Evolutionary conservation across 1,139 yeast genomes (phyloP), one percentile per base, ranked within the genome.

Genomic region (Yamadazyma spencermartinsiae): DNA sequence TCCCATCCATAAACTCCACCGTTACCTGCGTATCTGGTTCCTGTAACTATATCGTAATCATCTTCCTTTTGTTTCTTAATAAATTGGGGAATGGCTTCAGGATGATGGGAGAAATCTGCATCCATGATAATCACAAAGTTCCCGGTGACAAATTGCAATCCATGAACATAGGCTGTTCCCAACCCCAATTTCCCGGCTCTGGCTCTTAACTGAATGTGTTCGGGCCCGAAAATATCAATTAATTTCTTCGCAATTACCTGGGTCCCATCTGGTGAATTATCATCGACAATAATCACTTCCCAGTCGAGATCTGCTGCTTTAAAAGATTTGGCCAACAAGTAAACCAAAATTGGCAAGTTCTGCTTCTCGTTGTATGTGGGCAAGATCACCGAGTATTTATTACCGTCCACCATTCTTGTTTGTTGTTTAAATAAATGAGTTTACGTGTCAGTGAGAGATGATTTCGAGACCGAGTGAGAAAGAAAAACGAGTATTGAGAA

Each of bases 1-100:
- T 85, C 90, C 94, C 94, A 85, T 24, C 94, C 94, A 53, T 74
- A 85, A 24, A 85, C 94, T 34, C 94, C 94, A 21, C 94, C 94
- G 50, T 84, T 69, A 11, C 90, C 90, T 14, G 86, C 85, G 52
- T 85, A 85, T 54, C 94, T 76, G 13, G 94, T 85, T 36, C 94
- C 94, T n/a, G 92, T 84, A 37, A 85, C 92, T 58, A 85, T 84
- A 54, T 85, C 94, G 54, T 65, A 83, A 61, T 84, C 63, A 38
- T 71, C 75, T 43, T 72, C 67, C 61, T 81, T 75, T 58, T 85
- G 94, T 58, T 80, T 79, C 41, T 74, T 76, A 51, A 85, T 82
- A 56, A 85, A 84, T 57, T 82, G 69, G 4, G 92, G 92, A 58
- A 85, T 84, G 31, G 90, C 85, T 50, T 80, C 83, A 14, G 94